Base-by-base conservation (phyloP, 768 basidiomycete species). In the Boletus rubescentipes region DNA sequence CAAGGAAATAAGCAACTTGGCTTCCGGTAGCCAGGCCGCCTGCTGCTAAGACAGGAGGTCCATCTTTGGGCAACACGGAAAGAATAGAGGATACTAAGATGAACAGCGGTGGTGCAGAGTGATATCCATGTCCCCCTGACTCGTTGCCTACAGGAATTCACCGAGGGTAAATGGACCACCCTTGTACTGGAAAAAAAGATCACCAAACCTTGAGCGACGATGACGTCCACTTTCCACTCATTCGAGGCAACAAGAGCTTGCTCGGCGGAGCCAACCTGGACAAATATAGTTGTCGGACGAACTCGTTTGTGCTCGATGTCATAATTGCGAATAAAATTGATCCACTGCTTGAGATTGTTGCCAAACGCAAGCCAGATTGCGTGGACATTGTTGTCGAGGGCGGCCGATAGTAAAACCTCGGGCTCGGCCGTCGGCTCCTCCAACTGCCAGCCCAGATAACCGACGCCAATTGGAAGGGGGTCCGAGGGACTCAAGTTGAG, bases 281-380 rank as follows among this genome's bases (percentile, higher is more conserved):
- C 76, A 60, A 88, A 87, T 34, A 93, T 72, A 42, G 78, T 71
- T 4, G 85, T 84, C 62, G 61, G 74, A 44, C 73, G 71, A 31
- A 60, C 62, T 39, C 67, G 73, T 20, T 74, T 73, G 47, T 71
- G 62, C 23, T 74, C 71, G 12, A 61, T 59, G 61, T 89, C 82
- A 49, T 79, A 72, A n/a, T 78, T 69, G 52, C 85, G 84, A 43
- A 89, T 74, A 54, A 76, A 77, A 18, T 76, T 63, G 38, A 89
- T 77, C 89, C 89, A 93, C 41, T 72, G 64, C 12, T 72, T 70
- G 16, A 87, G 60, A 58, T 84, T 70, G 26, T 74, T 66, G 1
- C 89, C 89, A 63, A 89, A 91, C 0, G 88, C 75, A 38, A 93
- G 75, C 89, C 90, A 93, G 49, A 93, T 70, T 8, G 86, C 85